These are phyloP conservation scores for Rostrohypoxylon terebratum DNA, from an alignment of 495 filamentous ascomycete species.

Conservation along the genomic window DNA sequence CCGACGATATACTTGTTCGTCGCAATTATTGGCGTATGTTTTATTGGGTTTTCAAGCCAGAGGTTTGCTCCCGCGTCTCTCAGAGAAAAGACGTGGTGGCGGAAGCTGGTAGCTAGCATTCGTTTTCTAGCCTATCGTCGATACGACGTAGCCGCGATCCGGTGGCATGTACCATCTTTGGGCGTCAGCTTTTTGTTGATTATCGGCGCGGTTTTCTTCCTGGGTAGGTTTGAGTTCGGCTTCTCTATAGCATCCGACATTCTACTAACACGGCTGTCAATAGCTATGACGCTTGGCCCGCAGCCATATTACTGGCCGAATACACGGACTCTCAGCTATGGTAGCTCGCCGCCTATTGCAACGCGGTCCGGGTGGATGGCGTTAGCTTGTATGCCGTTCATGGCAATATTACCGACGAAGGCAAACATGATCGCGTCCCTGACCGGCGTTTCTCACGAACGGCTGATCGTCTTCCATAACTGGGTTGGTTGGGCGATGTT, in stretches of 20 bases:
- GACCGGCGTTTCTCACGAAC: slow-evolving; percentile 68
- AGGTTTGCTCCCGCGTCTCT: slow-evolving; percentile 35
- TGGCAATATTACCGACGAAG: slow-evolving; percentile 55
- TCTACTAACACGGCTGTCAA: slow-evolving; percentile 8
- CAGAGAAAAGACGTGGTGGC: slow-evolving; percentile 27
- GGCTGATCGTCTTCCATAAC: slow-evolving; percentile 66
- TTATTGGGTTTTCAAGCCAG: slow-evolving; percentile 50
- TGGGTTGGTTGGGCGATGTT: slow-evolving; percentile 68
- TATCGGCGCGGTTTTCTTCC: slow-evolving; percentile 61
- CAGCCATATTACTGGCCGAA: slow-evolving; percentile 70
- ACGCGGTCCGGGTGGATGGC: slow-evolving; percentile 66
- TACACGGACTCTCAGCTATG: slow-evolving; percentile 55
- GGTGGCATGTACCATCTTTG: slow-evolving; percentile 59
- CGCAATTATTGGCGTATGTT: slow-evolving; percentile 60
- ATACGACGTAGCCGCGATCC: slow-evolving; percentile 49
- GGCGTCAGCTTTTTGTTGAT: slow-evolving; percentile 57
- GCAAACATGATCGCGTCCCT: slow-evolving; percentile 62
- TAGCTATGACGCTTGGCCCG: slow-evolving; percentile 63
- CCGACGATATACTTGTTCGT: slow-evolving; percentile 64
- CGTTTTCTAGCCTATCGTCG: slow-evolving; percentile 56
- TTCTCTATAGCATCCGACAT: not conserved
- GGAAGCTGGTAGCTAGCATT: slow-evolving; percentile 23
- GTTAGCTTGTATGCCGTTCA: slow-evolving; percentile 63
- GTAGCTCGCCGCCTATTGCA: slow-evolving; percentile 63
- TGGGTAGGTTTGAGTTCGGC: slow-evolving; percentile 48